These are phyloP conservation scores for Phlebopus sp. DNA, from an alignment of 1,284 basidiomycete species.

Conservation along the genomic window DNA sequence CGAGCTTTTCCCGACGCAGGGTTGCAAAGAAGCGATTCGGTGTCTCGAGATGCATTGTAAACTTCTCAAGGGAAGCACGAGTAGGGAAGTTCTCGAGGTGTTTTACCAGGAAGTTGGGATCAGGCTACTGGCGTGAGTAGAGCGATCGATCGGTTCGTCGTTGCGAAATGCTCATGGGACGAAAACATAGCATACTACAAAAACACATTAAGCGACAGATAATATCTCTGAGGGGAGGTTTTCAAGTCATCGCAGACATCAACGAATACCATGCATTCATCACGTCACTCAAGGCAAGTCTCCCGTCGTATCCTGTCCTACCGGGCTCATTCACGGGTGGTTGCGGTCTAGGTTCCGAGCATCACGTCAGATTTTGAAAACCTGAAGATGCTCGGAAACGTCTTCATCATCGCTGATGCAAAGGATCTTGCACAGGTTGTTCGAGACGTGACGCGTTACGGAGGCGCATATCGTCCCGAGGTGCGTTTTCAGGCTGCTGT, in stretches of 20 bases:
- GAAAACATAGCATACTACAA: conserved; percentile 72
- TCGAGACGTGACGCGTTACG: conserved; percentile 89
- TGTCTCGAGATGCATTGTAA: conserved; percentile 90
- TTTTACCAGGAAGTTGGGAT: conserved; percentile 98
- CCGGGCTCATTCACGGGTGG: not conserved
- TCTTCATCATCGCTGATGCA: conserved; percentile 90
- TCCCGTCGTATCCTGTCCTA: not conserved
- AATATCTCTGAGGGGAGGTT: conserved; percentile 90
- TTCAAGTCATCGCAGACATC: conserved; percentile 94
- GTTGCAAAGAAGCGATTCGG: conserved; percentile 82
- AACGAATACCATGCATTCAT: conserved; percentile 93
- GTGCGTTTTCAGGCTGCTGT: conserved; percentile 37
- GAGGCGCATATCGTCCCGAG: conserved; percentile 90
- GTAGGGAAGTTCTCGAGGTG: conserved; percentile 94
- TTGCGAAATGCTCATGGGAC: conserved; percentile 1
- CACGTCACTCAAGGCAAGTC: conserved; percentile 66
- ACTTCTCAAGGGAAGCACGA: conserved; percentile 88
- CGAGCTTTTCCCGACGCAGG: conserved; percentile 82
- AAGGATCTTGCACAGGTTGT: conserved; percentile 95
- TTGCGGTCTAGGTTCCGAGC: conserved; percentile 43
- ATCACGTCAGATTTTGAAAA: conserved; percentile 88
- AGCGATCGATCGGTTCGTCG: not conserved
- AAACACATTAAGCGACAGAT: conserved; percentile 97
- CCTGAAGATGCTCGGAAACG: conserved; percentile 94
- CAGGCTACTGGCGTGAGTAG: conserved; percentile 77